Conservation (phyloP, 2,329 filamentous ascomycete genomes). For the Westerdykella aurantiaca region DNA sequence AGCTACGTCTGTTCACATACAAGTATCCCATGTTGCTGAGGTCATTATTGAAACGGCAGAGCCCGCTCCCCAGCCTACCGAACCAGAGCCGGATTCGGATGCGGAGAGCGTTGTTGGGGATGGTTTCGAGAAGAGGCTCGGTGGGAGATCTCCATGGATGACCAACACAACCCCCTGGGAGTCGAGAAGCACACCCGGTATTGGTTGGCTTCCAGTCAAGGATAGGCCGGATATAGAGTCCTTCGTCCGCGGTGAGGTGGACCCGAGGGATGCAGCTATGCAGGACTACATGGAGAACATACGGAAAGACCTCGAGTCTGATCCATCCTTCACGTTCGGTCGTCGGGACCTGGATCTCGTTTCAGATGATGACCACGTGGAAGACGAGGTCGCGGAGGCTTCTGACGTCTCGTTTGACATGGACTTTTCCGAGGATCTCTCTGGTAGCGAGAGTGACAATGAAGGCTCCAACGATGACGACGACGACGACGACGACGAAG, state of each 20-base stretch:
- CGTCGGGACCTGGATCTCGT: constrained; percentile 29
- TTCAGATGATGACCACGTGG: constrained; percentile 11
- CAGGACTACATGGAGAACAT: constrained; percentile 70
- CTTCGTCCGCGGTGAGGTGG: constrained; percentile 15
- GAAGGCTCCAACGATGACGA: constrained; percentile 16
- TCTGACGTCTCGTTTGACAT: background rate
- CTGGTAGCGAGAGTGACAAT: constrained; percentile 8
- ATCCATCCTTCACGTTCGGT: constrained; percentile 18
- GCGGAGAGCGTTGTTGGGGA: constrained; percentile 16
- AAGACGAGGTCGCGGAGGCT: constrained; percentile 6
- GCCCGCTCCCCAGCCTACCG: background rate
- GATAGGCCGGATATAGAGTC: constrained; percentile 18
- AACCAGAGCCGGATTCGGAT: constrained; percentile 12
- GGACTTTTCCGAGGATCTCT: background rate
- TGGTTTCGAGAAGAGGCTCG: constrained; percentile 22
- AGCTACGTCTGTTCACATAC: background rate
- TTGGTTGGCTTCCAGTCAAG: constrained; percentile 29
- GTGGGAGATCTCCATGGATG: constrained; percentile 27
- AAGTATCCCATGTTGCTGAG: background rate
- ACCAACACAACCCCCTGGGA: constrained; percentile 26
- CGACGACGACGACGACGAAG: constrained; percentile 36
- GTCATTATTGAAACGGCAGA: background rate
- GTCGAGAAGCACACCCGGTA: constrained; percentile 31
- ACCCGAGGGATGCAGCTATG: constrained; percentile 39
- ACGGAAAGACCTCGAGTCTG: constrained; percentile 26